Conservation (phyloP, 2,329 filamentous ascomycete species). For the Colletotrichum agaves region DNA sequence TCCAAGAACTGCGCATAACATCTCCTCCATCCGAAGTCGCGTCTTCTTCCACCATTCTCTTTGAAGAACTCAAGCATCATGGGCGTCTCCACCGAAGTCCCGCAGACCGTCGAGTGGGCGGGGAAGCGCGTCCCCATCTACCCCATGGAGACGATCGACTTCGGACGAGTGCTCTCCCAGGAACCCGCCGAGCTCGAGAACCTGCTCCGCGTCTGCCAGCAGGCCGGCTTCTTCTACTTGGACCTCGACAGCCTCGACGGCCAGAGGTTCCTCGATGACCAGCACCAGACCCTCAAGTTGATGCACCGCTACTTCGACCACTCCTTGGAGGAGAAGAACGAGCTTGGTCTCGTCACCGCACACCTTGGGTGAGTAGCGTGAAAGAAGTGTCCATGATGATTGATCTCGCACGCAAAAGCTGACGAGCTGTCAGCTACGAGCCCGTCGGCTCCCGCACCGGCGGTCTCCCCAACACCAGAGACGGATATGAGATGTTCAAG, state of each 20-base stretch:
- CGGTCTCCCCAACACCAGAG: conserved; percentile 58
- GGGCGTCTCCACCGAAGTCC: conserved; percentile 40
- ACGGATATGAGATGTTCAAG: conserved; percentile 66
- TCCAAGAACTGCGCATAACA: not conserved
- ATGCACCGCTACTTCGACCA: conserved; percentile 67
- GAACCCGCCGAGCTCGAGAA: conserved; percentile 64
- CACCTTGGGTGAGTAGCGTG: conserved; percentile 57
- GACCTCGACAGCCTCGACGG: conserved; percentile 64
- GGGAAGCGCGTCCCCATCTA: conserved; percentile 62
- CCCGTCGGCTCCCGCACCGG: conserved; percentile 60
- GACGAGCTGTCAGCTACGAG: conserved; percentile 52
- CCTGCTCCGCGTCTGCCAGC: conserved; percentile 59
- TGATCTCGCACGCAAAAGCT: not conserved
- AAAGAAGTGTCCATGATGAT: too few relatives aligned
- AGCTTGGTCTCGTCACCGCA: conserved; percentile 63
- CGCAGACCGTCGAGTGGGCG: conserved; percentile 60
- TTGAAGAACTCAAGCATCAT: conserved; percentile 7
- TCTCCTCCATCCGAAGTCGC: not conserved
- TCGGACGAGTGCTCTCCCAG: conserved; percentile 62
- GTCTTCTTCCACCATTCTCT: not conserved
- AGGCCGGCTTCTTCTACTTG: conserved; percentile 67
- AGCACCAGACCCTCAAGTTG: conserved; percentile 61
- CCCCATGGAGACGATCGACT: conserved; percentile 63
- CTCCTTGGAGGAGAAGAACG: conserved; percentile 65
- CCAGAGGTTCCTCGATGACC: conserved; percentile 62